Evolutionary conservation across 2,329 filamentous ascomycete species (phyloP), one percentile per base, ranked within the genome.

Genomic region (Epichloe coenophiala): DNA sequence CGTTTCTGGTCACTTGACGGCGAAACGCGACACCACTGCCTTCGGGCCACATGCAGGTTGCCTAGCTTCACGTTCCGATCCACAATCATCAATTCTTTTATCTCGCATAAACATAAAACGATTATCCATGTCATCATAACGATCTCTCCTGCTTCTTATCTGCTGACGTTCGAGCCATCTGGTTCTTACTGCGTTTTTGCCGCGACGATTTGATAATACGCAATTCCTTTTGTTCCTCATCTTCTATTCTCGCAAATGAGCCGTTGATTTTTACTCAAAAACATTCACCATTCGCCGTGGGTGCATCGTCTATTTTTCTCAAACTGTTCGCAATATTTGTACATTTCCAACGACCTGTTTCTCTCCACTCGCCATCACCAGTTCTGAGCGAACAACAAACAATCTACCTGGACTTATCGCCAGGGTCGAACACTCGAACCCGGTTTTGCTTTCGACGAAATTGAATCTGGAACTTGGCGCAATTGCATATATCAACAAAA

Each of bases 81-180:
- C 27, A 31, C 15, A 9, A 21, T n/a, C 36, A 39, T 57, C 59
- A 62, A 59, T 58, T 61, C 59, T 59, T 63, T 60, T 46, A 21
- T 42, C 38, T 45, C 31, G 19, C 45, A 40, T 53, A 56, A 57
- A 37, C 48, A 53, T 55, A 54, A 59, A 55, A 63, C 62, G 61
- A 63, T 60, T 58, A 37, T 64, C 63, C 61, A 72, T 72, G 69
- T 71, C 63, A 61, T 64, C 57, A 65, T 72, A 72, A 72, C 69
- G 69, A 68, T 62, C 61, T 50, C 60, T 58, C 55, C 61, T 58
- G 59, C 57, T 63, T 66, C 57, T 56, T 59, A 61, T 61, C 54
- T 59, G 59, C 52, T 55, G 60, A 51, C 23, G 60, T 56, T 54
- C 54, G 57, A 61, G 60, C 62, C 61, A 45, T 55, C 56, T 51